A percentile compares a stretch with the other conserved stretches of the same genome.
phyloP scores from a whole-genome alignment of 2,329 filamentous ascomycete genomes.

The Penicillium sp. region DNA sequence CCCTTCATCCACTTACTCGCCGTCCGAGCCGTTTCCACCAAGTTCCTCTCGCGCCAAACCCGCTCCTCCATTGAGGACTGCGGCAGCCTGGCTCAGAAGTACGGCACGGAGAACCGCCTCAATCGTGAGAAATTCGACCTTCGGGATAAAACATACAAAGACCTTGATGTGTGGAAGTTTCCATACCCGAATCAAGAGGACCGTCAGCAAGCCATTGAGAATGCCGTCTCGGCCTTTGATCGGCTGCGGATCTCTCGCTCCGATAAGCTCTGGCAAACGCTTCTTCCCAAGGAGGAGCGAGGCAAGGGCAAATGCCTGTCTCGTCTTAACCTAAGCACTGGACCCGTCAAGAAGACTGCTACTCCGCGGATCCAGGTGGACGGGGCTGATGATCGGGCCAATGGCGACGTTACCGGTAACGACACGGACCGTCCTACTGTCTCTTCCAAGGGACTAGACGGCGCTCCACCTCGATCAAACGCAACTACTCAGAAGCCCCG shows the following conservation, averaged over 20 bases:
- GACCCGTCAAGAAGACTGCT: conserved; percentile 39
- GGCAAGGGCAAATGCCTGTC: conserved; percentile 63
- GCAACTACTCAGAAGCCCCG: conserved; percentile 30
- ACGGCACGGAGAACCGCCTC: conserved; percentile 52
- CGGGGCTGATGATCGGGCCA: conserved; percentile 32
- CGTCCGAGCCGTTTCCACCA: conserved; percentile 48
- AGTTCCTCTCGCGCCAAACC: conserved; percentile 49
- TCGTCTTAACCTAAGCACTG: conserved; percentile 53
- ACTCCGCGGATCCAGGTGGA: conserved; percentile 42
- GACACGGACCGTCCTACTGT: conserved; percentile 37
- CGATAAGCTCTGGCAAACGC: conserved; percentile 62
- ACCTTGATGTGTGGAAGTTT: conserved; percentile 63
- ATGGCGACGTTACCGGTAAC: conserved; percentile 32
- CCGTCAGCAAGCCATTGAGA: conserved; percentile 60
- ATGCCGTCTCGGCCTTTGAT: conserved; percentile 64
- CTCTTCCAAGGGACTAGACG: conserved; percentile 27
- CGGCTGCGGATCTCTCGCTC: conserved; percentile 59
- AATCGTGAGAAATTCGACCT: conserved; percentile 54
- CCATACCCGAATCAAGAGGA: conserved; percentile 57
- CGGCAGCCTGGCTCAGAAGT: conserved; percentile 50
- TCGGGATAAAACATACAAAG: conserved; percentile 60
- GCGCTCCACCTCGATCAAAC: conserved; percentile 27
- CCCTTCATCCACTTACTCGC: conserved; percentile 57
- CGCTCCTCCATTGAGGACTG: conserved; percentile 52
- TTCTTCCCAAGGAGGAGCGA: conserved; percentile 61